Evolutionary conservation across 2,329 filamentous ascomycete species (phyloP), one percentile per base, ranked within the genome.

Genomic region (Botryosphaeria agaves): DNA sequence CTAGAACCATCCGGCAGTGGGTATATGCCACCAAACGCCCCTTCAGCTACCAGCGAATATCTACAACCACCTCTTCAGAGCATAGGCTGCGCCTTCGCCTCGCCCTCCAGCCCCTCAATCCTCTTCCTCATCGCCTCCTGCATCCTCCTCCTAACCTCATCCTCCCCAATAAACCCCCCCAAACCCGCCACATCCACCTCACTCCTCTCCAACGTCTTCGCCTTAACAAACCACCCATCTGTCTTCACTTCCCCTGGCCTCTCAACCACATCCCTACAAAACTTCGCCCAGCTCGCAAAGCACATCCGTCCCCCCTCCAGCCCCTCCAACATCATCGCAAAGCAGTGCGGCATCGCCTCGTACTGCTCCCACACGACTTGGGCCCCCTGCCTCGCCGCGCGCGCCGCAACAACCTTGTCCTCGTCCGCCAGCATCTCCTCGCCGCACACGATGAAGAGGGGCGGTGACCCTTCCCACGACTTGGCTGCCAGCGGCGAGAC

Each of bases 271-370:
- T 40, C 36, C 5, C 31, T 42, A 19, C 47, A 49, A 29, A 52
- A 53, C 29, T 38, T 36, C 0, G 45, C 52, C 42, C 49, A 57
- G 26, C 50, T 50, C 5, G 41, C 42, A 14, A 57, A 40, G 43
- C 54, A 55, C 31, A 51, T 36, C 5, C 42, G 34, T 5, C 45
- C 40, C 0, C 37, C 49, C 3, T 38, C 29, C 3, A 51, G 32
- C 1, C 38, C 33, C n/a, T 57, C 55, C 3, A 63, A 35, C 32
- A 64, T 35, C 51, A 61, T 51, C 0, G 44, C 51, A 39, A 65
- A 87, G 40, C 69, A 72, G 52, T 85, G 80, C 32, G 81, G 78
- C 80, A 87, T 87, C 3, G 71, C 76, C 48, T 84, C 74, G 46
- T 73, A 89, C 52, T 82, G 69, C 46, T 80, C 70, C 42, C 73